Evolutionary conservation across 1,284 basidiomycete species (phyloP).

Genomic region (Fomitiporia mediterranea): DNA sequence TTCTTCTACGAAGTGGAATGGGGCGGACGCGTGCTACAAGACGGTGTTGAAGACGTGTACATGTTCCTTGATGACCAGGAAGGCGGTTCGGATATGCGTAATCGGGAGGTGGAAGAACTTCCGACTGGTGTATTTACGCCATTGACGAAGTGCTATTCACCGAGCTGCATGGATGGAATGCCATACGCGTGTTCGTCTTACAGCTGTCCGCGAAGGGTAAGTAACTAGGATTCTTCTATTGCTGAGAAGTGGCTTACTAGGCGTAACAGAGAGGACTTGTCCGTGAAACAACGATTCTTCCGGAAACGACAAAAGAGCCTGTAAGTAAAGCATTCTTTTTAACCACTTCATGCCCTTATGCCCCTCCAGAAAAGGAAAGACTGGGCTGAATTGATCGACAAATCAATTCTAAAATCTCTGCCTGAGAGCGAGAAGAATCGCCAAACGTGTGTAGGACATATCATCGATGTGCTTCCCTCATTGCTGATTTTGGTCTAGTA

Average conservation of each 20-base stretch:
- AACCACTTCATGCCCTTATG: neutral
- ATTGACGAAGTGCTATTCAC: constrained; percentile 80
- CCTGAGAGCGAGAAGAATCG: constrained; percentile 77
- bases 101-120: constrained; percentile 64
- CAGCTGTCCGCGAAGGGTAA: constrained; percentile 64
- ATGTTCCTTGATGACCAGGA: constrained; percentile 91
- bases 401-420: constrained; percentile 60
- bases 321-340: constrained; percentile 19
- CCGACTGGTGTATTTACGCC: constrained; percentile 81
- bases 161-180: constrained; percentile 67
- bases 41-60: constrained; percentile 93
- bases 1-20: constrained; percentile 99
- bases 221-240: constrained; percentile 22
- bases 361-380: constrained; percentile 42
- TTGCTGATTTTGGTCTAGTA: constrained; percentile 37
- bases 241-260: neutral
- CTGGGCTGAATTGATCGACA: constrained; percentile 73
- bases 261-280: constrained; percentile 26
- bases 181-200: constrained; percentile 70
- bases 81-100: constrained; percentile 50
- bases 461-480: constrained; percentile 6
- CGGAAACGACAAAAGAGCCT: constrained; percentile 29
- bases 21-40: constrained; percentile 79
- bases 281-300: constrained; percentile 9
- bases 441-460: constrained; percentile 55